Evolutionary conservation across 1,139 yeast species (phyloP).

Genomic region (Kodamaea ohmeri): DNA sequence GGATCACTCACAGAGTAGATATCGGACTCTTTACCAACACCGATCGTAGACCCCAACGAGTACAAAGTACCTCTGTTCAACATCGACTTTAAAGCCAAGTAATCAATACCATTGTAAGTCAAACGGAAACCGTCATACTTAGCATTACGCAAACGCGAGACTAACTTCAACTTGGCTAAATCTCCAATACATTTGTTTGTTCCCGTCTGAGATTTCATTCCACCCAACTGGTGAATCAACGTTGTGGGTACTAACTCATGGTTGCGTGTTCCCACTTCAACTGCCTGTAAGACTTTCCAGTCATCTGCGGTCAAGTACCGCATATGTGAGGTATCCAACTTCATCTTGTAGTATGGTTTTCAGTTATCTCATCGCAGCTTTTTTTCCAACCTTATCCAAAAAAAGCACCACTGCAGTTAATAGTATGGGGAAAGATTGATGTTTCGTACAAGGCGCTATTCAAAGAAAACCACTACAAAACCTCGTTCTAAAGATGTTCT

Average conservation of each 20-base stretch:
- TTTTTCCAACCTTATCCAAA: not conserved
- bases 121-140: slow-evolving; percentile 90
- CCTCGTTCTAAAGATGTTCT: not conserved
- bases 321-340: slow-evolving; percentile 90
- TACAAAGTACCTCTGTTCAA: slow-evolving; percentile 68
- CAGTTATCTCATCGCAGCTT: slow-evolving; percentile 12
- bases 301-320: slow-evolving; percentile 88
- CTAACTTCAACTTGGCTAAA: slow-evolving; percentile 78
- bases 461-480: not conserved
- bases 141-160: slow-evolving; percentile 78
- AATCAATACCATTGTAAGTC: slow-evolving; percentile 88
- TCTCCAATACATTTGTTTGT: slow-evolving; percentile 79
- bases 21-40: slow-evolving; percentile 97
- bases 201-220: slow-evolving; percentile 71
- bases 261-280: slow-evolving; percentile 85
- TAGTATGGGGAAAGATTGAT: slow-evolving; percentile 1
- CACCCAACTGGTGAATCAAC: slow-evolving; percentile 77
- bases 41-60: slow-evolving; percentile 84
- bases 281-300: slow-evolving; percentile 84
- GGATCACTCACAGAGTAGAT: slow-evolving; percentile 82
- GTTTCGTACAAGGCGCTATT: slow-evolving; percentile 5
- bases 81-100: slow-evolving; percentile 82
- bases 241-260: slow-evolving; percentile 94
- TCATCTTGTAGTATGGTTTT: slow-evolving; percentile 41
- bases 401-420: not conserved